Evolutionary conservation across 768 basidiomycete species (phyloP).

Genomic region (Agrocybe pediades): DNA sequence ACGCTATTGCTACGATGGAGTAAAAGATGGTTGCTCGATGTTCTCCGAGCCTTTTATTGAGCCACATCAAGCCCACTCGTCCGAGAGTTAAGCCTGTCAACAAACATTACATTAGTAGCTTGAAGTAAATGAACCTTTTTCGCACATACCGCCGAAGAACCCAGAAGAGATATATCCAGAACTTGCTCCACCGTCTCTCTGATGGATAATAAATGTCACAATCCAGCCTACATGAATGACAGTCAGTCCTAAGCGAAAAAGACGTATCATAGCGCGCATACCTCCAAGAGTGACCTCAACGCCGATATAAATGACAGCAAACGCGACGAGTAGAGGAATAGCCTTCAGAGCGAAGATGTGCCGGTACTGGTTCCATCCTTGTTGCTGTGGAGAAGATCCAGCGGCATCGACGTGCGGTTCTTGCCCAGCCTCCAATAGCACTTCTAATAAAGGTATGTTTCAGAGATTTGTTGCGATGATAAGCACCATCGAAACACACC

Average conservation of each 20-base stretch:
- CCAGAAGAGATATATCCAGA: constrained; percentile 60
- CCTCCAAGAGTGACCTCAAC: constrained; percentile 62
- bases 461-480: neutral
- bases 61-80: constrained; percentile 57
- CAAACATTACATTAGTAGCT: neutral
- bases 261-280: constrained; percentile 8
- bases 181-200: constrained; percentile 34
- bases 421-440: constrained; percentile 50
- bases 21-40: constrained; percentile 53
- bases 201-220: constrained; percentile 52
- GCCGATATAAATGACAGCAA: constrained; percentile 66
- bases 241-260: neutral
- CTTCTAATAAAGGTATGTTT: constrained; percentile 37
- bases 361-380: constrained; percentile 36
- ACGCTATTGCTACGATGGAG: constrained; percentile 51
- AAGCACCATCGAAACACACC: constrained; percentile 36
- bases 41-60: constrained; percentile 58
- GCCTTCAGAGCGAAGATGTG: constrained; percentile 54
- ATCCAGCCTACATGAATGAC: constrained; percentile 55
- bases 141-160: constrained; percentile 45
- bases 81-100: constrained; percentile 54
- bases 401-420: constrained; percentile 39
- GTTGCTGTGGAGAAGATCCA: constrained; percentile 18
- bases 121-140: neutral
- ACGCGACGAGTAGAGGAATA: constrained; percentile 62